Base-by-base conservation (phyloP, 2,329 filamentous ascomycete genomes). In the Hypoxylon sp. region DNA sequence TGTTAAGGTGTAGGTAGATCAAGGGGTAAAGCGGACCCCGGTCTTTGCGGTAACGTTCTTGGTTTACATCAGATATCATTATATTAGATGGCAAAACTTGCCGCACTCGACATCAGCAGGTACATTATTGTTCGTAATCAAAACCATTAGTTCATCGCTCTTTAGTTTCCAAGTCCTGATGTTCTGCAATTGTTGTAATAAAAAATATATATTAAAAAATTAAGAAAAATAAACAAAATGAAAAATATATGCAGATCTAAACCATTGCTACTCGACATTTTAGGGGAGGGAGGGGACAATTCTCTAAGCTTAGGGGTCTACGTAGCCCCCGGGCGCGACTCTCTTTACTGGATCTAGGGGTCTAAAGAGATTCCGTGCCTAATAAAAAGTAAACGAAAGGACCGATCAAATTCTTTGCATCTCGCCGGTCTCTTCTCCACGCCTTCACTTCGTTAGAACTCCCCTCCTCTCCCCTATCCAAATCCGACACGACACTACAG, bases 401-500 rank as follows among this genome's bases (percentile, higher is more conserved):
- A 11, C 31, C 41, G 9, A 31, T 15, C 11, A 36, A 3, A 37
- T 25, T 43, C 19, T 38, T 31, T 34, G 26, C n/a, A 32, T 11
- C 16, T 13, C 29, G 8, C 21, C 20, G 5, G 5, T 7, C 21
- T 29, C 34, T 35, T 25, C 19, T 11, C 44, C 16, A 15, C 21
- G 7, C 27, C 34, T 5, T 20, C 15, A 21, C n/a, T 19, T 25
- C n/a, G 20, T 9, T 29, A n/a, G 7, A 17, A 7, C 21, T 13
- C 5, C 21, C 6, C 21, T 25, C 21, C 16, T 35, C 15, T 13
- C 11, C 43, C 16, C 27, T 32, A 38, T 44, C 19, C 32, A 51
- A 16, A 32, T 15, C 20, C 20, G 40, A 51, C 21, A 44, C 38
- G 36, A 43, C 40, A 44, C n/a, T n/a, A n/a, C n/a, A n/a, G n/a